Evolutionary conservation across 164 flowering plant genomes (phyloP).

Genomic region (Piper longum): DNA sequence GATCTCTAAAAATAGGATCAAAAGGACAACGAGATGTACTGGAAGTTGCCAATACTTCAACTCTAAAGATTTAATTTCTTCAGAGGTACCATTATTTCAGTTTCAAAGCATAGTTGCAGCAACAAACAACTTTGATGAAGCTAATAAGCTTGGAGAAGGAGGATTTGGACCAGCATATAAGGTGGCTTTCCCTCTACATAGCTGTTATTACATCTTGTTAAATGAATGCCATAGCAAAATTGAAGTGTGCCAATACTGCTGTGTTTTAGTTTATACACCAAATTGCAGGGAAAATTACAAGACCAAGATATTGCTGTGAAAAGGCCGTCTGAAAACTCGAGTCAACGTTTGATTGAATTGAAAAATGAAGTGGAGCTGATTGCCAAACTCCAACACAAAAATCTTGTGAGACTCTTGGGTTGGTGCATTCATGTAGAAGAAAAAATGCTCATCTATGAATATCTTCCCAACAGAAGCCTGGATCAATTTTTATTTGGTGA

Average conservation of each 20-base stretch:
- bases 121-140: slow-evolving; percentile 1
- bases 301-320: neutral
- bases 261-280: neutral
- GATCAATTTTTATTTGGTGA: neutral
- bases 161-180: slow-evolving; percentile 3
- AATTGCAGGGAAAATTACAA: neutral
- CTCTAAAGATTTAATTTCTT: neutral
- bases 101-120: neutral
- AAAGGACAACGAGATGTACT: too few relatives aligned
- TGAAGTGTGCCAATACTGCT: too few relatives aligned
- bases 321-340: neutral
- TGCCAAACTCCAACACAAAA: slow-evolving; percentile 4
- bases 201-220: too few relatives aligned
- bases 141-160: slow-evolving; percentile 6
- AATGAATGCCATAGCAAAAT: too few relatives aligned
- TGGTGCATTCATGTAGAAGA: too few relatives aligned
- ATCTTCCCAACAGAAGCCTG: too few relatives aligned
- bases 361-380: neutral
- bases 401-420: slow-evolving; percentile 1
- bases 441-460: too few relatives aligned
- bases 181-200: neutral
- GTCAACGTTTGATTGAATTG: neutral
- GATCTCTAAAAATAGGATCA: too few relatives aligned
- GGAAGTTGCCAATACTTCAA: neutral
- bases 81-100: slow-evolving; percentile 6